These are phyloP conservation scores for Zasmidium cellare DNA, from an alignment of 2,329 filamentous ascomycete genomes.

Conservation along the genomic window DNA sequence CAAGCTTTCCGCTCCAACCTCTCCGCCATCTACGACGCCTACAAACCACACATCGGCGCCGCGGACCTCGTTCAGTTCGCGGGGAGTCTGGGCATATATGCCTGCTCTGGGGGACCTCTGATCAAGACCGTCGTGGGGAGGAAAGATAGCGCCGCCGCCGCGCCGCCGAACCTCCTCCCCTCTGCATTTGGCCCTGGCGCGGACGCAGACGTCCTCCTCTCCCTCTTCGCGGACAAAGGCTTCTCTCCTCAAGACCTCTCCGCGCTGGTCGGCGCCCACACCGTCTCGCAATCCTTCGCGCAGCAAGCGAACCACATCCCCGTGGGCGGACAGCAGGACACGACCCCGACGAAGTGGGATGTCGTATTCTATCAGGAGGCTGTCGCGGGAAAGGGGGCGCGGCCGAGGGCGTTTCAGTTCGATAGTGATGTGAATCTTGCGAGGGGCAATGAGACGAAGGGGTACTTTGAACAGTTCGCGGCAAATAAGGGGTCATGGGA, in stretches of 20 bases:
- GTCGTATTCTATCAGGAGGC: constrained; percentile 48
- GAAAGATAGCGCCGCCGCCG: constrained; percentile 43
- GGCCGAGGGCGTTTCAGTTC: constrained; percentile 28
- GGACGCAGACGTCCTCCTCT: constrained; percentile 41
- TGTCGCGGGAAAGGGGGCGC: constrained; percentile 18
- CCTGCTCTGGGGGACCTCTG: constrained; percentile 20
- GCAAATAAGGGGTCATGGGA: constrained; percentile 14
- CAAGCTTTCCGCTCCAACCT: constrained; percentile 43
- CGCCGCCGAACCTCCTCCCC: constrained; percentile 49
- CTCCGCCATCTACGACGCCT: constrained; percentile 39
- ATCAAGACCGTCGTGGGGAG: constrained; percentile 44
- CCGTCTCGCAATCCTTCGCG: constrained; percentile 47
- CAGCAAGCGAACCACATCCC: constrained; percentile 22
- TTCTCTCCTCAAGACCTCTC: constrained; percentile 52
- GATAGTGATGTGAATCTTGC: constrained; percentile 33
- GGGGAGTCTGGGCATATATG: constrained; percentile 42
- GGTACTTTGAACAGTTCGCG: constrained; percentile 14
- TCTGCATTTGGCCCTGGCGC: constrained; percentile 39
- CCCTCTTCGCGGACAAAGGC: constrained; percentile 52
- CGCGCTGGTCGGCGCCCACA: constrained; percentile 58
- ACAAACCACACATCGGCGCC: constrained; percentile 40
- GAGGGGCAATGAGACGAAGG: constrained; percentile 7
- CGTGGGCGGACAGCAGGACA: constrained; percentile 38
- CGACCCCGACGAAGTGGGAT: constrained; percentile 53
- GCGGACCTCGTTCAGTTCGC: constrained; percentile 58